Base-by-base conservation (phyloP, 495 filamentous ascomycete genomes). In the Penicillium flavigenum region DNA sequence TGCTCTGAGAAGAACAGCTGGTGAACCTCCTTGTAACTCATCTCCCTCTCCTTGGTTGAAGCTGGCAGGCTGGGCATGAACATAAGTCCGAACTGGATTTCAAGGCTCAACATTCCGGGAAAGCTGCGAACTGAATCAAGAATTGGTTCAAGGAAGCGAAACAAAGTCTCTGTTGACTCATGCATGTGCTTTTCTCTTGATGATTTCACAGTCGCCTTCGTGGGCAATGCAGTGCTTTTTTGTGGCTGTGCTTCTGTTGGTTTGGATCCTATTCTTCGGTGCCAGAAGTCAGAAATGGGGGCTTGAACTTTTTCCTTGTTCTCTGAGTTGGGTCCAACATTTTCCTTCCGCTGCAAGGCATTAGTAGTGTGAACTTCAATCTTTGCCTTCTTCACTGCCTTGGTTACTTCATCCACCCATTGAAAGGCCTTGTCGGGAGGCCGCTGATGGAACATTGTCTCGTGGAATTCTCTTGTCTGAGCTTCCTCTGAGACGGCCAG, bases 11-110 rank as follows among this genome's bases (percentile, higher is more conserved):
- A 51, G 22, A 51, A 51, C 3, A 58, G 16, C 5, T 39, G 20
- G 6, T 48, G 31, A 6, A 56, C 17, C 45, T 59, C 51, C 16
- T 17, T 51, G 32, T 54, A 45, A 7, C 20, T 44, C 47, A 51
- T 58, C 14, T 50, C 34, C 11, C 7, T 34, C 32, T 62, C 70
- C 5, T 63, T 65, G 0, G 63, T 62, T 16, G 65, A 61, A 9
- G 57, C 47, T 7, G 57, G 26, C 11, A 58, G 38, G 10, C 59
- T 60, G 36, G 59, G 65, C 5, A 69, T 54, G 4, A 72, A 59
- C 6, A 76, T 43, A 10, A 76, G 68, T 3, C 76, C 76, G 47
- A 80, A 57, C 27, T 74, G 65, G 3, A 74, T 36, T 44, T 76
- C 69, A 42, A 80, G 47, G 14, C 47, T 63, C 12, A 79, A 20